Evolutionary conservation across 768 basidiomycete genomes (phyloP).

Genomic region (Coprinopsis strossmayeri): DNA sequence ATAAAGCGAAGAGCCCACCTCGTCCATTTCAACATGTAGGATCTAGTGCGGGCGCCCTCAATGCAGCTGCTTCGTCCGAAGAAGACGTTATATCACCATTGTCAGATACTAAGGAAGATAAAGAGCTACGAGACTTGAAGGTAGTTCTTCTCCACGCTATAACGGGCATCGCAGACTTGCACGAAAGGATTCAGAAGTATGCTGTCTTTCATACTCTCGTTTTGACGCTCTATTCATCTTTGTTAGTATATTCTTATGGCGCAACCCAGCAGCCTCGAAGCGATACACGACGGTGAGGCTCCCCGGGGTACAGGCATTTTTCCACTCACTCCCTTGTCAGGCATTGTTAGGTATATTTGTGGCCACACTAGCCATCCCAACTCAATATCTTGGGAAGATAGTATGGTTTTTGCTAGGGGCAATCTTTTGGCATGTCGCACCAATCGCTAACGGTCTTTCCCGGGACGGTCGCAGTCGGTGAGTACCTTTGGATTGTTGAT

Average conservation of each 20-base stretch:
- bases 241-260: slow-evolving; percentile 62
- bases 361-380: slow-evolving; percentile 38
- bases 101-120: slow-evolving; percentile 29
- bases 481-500: slow-evolving; percentile 7
- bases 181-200: slow-evolving; percentile 62
- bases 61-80: too few species aligned
- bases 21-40: not conserved
- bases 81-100: too few species aligned
- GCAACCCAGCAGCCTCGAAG: slow-evolving; percentile 42
- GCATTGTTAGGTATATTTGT: slow-evolving; percentile 31
- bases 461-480: slow-evolving; percentile 41
- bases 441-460: slow-evolving; percentile 47
- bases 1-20: slow-evolving; percentile 12
- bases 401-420: slow-evolving; percentile 40
- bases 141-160: slow-evolving; percentile 32
- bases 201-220: slow-evolving; percentile 10
- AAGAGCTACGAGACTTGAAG: slow-evolving; percentile 29
- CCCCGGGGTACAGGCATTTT: slow-evolving; percentile 12
- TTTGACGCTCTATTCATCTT: slow-evolving; percentile 6
- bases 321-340: slow-evolving; percentile 19
- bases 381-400: slow-evolving; percentile 43
- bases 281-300: slow-evolving; percentile 44
- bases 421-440: slow-evolving; percentile 58
- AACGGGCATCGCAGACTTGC: slow-evolving; percentile 48
- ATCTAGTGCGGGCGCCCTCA: too few species aligned